These are phyloP conservation scores for Pestalotiopsis sp. DNA, from an alignment of 2,329 filamentous ascomycete genomes.

Conservation along the genomic window DNA sequence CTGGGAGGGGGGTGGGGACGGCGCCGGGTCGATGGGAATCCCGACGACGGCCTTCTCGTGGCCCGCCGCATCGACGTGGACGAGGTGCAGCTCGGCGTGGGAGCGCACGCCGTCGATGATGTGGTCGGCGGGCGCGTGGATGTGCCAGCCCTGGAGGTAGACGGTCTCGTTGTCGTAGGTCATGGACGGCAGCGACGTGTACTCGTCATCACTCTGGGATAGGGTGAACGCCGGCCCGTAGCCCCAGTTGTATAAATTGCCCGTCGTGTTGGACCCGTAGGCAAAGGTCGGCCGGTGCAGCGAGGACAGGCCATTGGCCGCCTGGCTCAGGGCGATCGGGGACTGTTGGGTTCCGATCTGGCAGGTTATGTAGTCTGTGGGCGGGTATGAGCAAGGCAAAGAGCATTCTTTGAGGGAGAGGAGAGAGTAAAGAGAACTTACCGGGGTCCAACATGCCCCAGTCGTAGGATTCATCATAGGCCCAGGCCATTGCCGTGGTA, in stretches of 20 bases:
- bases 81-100: conserved; percentile 52
- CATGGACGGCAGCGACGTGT: conserved; percentile 42
- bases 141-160: conserved; percentile 53
- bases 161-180: conserved; percentile 48
- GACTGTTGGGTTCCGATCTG: conserved; percentile 54
- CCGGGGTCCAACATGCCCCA: conserved; percentile 39
- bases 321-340: conserved; percentile 44
- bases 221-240: conserved; percentile 49
- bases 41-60: conserved; percentile 47
- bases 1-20: neutral
- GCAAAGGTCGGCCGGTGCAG: conserved; percentile 44
- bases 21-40: conserved; percentile 44
- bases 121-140: conserved; percentile 54
- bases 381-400: neutral
- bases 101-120: conserved; percentile 42
- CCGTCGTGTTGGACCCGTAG: conserved; percentile 37
- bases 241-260: conserved; percentile 51
- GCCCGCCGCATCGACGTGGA: conserved; percentile 46
- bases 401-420: neutral
- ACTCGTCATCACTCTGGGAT: conserved; percentile 35
- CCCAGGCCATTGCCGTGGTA: conserved; percentile 22
- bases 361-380: conserved; percentile 35
- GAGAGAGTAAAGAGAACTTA: conserved; percentile 16
- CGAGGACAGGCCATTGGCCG: conserved; percentile 40
- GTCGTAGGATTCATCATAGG: conserved; percentile 40